Evolutionary conservation across 2,329 filamentous ascomycete genomes (phyloP), one percentile per base, ranked within the genome.

Genomic region (Colletotrichum gigasporum): DNA sequence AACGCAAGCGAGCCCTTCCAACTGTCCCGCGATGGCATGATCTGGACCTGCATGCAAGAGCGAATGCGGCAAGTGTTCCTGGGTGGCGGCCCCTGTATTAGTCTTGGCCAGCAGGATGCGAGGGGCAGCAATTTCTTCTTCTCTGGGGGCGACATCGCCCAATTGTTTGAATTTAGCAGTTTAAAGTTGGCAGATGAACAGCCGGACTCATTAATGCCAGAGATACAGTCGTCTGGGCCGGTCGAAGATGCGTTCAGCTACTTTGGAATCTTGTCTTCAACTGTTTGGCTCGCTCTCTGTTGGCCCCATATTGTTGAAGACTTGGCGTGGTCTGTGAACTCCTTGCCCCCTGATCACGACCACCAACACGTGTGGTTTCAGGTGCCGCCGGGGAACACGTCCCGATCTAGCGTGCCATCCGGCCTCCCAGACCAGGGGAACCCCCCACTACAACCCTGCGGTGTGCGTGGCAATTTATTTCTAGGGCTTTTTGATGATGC

Each of bases 381-480:
- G n/a, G n/a, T n/a, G 50, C 24, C 12, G 41, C 50, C 50, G 50
- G 50, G 50, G 35, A 53, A 53, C 22, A 16, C 50, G 35, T 41
- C 50, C 50, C 20, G 50, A 53, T 32, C 35, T 41, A 53, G 50
- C 18, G 35, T 41, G 16, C 5, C 35, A 32, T 12, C 35, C 50
- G 35, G n/a, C 41, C 9, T 22, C 35, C 20, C 11, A 39, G 35
- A n/a, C n/a, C n/a, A n/a, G 12, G 14, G 16, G 35, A 44, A 18
- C 26, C 41, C 41, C 18, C 22, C 35, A 8, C n/a, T 10, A 16
- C 12, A 51, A 4, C 35, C 35, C 24, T n/a, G 34, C 34, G 26
- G n/a, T 41, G 24, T 41, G 50, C 35, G 32, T 30, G 50, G 35
- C 24, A 53, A 53, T 53, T 53, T 53, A n/a, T n/a, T 5, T 10